Evolutionary conservation across 1,284 basidiomycete genomes (phyloP), one percentile per base, ranked within the genome.

Genomic region (Hemileia vastatrix): DNA sequence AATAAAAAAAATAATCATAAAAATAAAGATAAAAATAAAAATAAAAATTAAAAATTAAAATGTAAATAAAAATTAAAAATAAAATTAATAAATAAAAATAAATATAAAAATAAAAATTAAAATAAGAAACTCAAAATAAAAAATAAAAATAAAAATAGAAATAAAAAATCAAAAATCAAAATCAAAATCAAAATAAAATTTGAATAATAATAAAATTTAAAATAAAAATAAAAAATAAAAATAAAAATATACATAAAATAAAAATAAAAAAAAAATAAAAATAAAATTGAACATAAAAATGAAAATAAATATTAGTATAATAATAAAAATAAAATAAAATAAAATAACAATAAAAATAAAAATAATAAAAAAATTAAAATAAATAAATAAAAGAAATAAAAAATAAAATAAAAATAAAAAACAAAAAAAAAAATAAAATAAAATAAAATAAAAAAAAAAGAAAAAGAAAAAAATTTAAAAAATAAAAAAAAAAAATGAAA

Each of bases 241-340:
- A 27, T 11, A 23, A 52, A 52, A 27, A 52, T 24, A 8, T 24
- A 27, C 11, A 52, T 11, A 52, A 27, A 52, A 23, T 24, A 52
- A 11, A 52, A 52, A 52, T 24, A 27, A 23, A 27, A 52, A 23
- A 27, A 52, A 52, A 27, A 52, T 8, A 52, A 52, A 23, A 52
- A 23, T 24, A 52, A 52, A 23, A 27, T 24, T 8, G 31, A 52
- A 27, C 23, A 52, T 18, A 27, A 27, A 23, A 52, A 52, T 24
- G 23, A 52, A 23, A 52, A 52, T 8, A 52, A 27, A 52, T 24
- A 27, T 18, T 24, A 27, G 11, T 9, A 52, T 24, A 52, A 27
- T 8, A 52, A 52, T 18, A 27, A 27, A 27, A 52, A 52, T 18
- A 23, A 52, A 23, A 52, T 11, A 9, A 21, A 52, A 23, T 24